phyloP scores from a whole-genome alignment of 306 rosid genomes.

The Ceratonia siliqua region DNA sequence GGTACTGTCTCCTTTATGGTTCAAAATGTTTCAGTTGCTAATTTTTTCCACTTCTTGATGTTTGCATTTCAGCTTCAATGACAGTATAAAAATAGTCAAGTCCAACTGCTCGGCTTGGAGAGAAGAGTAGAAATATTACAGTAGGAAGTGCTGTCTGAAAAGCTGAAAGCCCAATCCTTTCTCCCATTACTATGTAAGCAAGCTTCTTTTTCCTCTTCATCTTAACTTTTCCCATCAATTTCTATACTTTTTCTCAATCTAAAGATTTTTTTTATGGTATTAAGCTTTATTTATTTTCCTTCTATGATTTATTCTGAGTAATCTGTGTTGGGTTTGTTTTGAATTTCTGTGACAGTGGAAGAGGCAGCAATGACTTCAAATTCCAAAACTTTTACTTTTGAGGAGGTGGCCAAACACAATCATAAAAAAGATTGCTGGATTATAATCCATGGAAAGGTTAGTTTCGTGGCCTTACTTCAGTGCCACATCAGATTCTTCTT shows the following conservation, averaged over 20 bases:
- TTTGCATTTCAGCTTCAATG: constrained; percentile 70
- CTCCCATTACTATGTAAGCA: constrained; percentile 37
- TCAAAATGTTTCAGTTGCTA: background rate
- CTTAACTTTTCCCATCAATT: constrained; percentile 2
- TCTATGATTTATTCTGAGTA: constrained; percentile 12
- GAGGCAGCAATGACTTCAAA: constrained; percentile 58
- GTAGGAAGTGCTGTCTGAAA: too few relatives aligned
- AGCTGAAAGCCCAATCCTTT: constrained; percentile 26
- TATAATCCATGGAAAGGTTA: constrained; percentile 77
- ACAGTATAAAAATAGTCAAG: too few relatives aligned
- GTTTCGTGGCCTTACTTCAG: constrained; percentile 14
- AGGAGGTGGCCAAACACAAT: constrained; percentile 85
- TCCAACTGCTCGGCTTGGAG: too few relatives aligned
- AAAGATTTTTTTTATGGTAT: background rate
- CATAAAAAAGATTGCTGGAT: constrained; percentile 81
- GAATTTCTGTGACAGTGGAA: constrained; percentile 36
- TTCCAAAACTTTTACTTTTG: constrained; percentile 55
- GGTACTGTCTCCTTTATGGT: constrained; percentile 10
- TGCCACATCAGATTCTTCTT: background rate
- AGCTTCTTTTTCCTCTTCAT: constrained; percentile 4
- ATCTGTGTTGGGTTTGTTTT: constrained; percentile 24
- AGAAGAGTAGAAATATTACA: too few relatives aligned
- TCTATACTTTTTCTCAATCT: background rate
- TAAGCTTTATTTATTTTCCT: background rate
- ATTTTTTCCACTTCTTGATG: background rate